A percentile compares a stretch with the other conserved stretches of the same genome.
phyloP scores from a whole-genome alignment of 2,329 filamentous ascomycete genomes.

The Apiospora saccharicola region DNA sequence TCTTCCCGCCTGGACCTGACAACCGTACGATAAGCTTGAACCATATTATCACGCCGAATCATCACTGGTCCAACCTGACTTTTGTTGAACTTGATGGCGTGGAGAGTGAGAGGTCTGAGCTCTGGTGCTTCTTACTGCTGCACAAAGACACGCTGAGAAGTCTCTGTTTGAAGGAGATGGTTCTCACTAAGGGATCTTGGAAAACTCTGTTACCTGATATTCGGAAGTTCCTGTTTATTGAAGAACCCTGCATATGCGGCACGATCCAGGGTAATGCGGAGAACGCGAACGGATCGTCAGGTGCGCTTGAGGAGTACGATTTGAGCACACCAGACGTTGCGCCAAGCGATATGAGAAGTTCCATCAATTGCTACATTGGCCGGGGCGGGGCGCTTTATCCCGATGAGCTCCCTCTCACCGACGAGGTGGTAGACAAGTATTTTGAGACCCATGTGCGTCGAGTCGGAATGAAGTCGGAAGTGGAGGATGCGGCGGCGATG shows the following conservation, averaged over 20 bases:
- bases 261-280: background rate
- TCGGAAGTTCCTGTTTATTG: background rate
- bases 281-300: background rate
- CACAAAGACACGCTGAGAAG: background rate
- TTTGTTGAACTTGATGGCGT: background rate
- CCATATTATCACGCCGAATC: background rate
- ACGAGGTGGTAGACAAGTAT: background rate
- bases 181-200: slow-evolving; percentile 18
- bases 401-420: slow-evolving; percentile 20
- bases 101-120: background rate
- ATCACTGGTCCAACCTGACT: slow-evolving; percentile 5
- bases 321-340: accelerated
- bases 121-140: slow-evolving; percentile 4
- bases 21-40: background rate
- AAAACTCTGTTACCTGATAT: background rate
- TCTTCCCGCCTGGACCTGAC: background rate
- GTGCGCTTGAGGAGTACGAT: background rate
- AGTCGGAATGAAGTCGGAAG: background rate
- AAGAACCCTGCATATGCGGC: slow-evolving; percentile 1
- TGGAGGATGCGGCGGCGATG: background rate
- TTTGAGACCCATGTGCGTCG: background rate
- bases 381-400: slow-evolving; percentile 9
- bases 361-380: slow-evolving; percentile 4
- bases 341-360: slow-evolving; percentile 21
- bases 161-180: background rate